Evolutionary conservation across 2,329 filamentous ascomycete species (phyloP).

Genomic region (Alternaria conjuncta): DNA sequence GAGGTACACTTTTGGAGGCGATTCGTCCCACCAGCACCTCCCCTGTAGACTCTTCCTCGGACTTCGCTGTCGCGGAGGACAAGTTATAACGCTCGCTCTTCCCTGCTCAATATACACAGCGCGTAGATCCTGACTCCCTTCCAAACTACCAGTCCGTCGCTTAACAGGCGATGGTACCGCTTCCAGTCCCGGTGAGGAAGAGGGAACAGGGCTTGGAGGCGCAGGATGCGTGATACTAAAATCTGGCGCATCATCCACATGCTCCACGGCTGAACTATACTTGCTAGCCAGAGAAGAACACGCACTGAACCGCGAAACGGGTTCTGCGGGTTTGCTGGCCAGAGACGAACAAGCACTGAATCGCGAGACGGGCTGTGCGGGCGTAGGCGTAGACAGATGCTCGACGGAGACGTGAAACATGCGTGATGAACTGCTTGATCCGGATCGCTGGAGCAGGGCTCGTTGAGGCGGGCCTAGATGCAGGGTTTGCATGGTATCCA

Average conservation of each 20-base stretch:
- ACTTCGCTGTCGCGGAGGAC: not conserved
- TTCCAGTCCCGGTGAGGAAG: not conserved
- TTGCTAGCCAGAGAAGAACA: not conserved
- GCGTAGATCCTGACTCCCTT: not conserved
- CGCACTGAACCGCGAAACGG: not conserved
- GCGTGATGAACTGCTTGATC: not conserved
- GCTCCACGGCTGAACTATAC: not conserved
- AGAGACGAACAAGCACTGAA: not conserved
- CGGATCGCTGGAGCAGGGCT: not conserved
- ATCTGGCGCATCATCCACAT: not conserved
- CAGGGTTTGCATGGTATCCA: not conserved
- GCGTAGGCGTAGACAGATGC: not conserved
- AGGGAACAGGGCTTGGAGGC: not conserved
- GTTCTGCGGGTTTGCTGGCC: not conserved
- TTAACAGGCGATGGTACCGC: not conserved
- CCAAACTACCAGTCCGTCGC: not conserved
- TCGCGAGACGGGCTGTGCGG: not conserved
- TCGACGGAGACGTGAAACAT: not conserved
- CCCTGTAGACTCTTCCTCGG: not conserved
- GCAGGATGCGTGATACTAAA: conserved; percentile 4
- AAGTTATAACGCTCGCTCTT: not conserved
- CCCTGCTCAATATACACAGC: not conserved
- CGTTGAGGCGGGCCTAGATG: not conserved
- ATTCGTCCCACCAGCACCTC: not conserved
- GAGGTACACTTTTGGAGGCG: not conserved